phyloP scores from a whole-genome alignment of 495 filamentous ascomycete species.

The Penicillium odoratum region DNA sequence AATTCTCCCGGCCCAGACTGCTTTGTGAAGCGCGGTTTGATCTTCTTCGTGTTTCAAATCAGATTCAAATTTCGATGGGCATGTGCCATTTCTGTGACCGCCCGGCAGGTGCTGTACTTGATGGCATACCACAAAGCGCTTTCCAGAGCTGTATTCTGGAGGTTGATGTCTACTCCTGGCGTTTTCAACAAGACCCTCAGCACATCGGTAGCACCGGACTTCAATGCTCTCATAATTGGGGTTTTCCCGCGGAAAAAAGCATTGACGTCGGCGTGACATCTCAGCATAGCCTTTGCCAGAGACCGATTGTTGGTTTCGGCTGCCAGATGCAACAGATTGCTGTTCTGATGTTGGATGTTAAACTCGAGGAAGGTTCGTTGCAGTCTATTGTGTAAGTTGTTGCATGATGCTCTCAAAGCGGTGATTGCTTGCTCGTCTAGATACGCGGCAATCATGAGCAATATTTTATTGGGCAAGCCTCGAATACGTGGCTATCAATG shows the following conservation, averaged over 20 bases:
- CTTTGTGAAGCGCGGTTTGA: conserved; percentile 11
- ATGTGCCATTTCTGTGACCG: not conserved
- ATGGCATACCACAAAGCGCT: conserved; percentile 16
- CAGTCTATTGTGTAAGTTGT: not conserved
- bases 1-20: conserved; percentile 9
- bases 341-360: conserved; percentile 17
- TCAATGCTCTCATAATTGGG: conserved; percentile 10
- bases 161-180: conserved; percentile 8
- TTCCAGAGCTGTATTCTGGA: conserved; percentile 9
- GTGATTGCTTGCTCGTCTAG: not conserved
- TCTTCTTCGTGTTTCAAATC: conserved; percentile 4
- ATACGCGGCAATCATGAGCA: not conserved
- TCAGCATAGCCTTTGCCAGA: conserved; percentile 9
- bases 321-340: conserved; percentile 13
- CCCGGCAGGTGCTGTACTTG: conserved; percentile 1
- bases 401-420: not conserved
- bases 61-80: conserved; percentile 1
- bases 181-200: conserved; percentile 3
- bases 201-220: conserved; percentile 9
- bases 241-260: conserved; percentile 13
- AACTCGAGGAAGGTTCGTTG: conserved; percentile 6
- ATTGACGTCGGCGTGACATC: conserved; percentile 12
- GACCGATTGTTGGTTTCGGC: conserved; percentile 10
- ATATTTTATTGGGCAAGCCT: not conserved
- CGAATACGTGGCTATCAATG: not conserved